Evolutionary conservation across 192 early-diverging fungal genomes (phyloP).

Genomic region (Coemansia sp.): DNA sequence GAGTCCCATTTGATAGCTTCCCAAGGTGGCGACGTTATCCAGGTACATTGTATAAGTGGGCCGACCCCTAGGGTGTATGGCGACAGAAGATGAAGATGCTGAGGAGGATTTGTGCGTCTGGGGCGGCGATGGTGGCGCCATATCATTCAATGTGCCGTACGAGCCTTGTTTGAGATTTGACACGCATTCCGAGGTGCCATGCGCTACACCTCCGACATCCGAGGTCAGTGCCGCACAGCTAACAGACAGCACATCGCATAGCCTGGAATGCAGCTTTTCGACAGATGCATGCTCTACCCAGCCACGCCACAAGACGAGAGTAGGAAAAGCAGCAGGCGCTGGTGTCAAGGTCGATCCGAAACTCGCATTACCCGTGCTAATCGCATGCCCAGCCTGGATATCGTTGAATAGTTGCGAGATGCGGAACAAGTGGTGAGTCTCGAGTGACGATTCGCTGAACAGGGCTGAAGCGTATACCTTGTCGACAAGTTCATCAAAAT

Average conservation of each 20-base stretch:
- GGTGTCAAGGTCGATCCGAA: not conserved
- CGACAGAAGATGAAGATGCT: not conserved
- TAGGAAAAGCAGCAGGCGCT: conserved; percentile 17
- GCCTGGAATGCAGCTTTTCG: conserved; percentile 24
- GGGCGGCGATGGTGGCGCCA: conserved; percentile 32
- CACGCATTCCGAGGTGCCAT: not conserved
- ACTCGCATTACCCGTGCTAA: not conserved
- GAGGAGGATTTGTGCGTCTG: conserved; percentile 30
- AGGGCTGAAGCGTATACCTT: conserved; percentile 33
- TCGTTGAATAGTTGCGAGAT: conserved; percentile 37
- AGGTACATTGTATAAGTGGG: conserved; percentile 23
- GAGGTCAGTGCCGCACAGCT: not conserved
- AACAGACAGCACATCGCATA: conserved; percentile 23
- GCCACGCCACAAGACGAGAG: conserved; percentile 42
- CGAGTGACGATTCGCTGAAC: conserved; percentile 40
- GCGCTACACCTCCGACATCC: not conserved
- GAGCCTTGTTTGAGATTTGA: not conserved
- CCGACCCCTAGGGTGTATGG: conserved; percentile 8
- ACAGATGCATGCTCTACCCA: conserved; percentile 39
- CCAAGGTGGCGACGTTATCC: conserved; percentile 24
- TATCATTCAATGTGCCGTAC: not conserved
- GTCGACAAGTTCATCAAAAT: conserved; percentile 32
- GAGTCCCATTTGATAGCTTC: conserved; percentile 30
- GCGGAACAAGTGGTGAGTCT: conserved; percentile 49
- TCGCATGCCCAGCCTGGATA: conserved; percentile 30